Evolutionary conservation across 352 stramenopile species (phyloP), one percentile per base, ranked within the genome.

Genomic region (Pythium biforme): DNA sequence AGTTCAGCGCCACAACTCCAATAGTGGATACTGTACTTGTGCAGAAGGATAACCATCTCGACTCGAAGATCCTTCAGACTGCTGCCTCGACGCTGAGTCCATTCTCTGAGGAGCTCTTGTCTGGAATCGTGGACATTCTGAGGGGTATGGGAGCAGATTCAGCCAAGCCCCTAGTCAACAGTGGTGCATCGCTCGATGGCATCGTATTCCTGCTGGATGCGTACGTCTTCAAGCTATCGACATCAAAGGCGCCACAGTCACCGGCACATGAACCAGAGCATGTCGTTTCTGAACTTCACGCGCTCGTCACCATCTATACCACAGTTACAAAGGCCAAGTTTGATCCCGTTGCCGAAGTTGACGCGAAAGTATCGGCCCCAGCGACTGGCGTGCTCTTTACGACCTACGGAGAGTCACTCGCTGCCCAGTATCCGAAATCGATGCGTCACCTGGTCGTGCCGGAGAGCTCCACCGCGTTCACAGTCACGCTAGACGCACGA

Each of bases 331-430:
- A 43, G 6, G 15, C 37, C 37, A 43, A 43, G 37, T 43, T 43
- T n/a, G 17, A 43, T 43, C 37, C 14, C 4, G 37, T 14, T 4
- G 37, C n/a, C 37, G 37, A 43, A 20, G 37, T n/a, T n/a, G 9
- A 12, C 14, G 37, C 12, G 9, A 4, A 43, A 3, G 37, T 43
- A 14, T 43, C 37, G 17, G 37, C 37, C 37, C 37, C 37, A n/a
- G 37, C 15, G 4, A n/a, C 12, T 17, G 37, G 37, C 12, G 37
- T n/a, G n/a, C 8, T 43, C 11, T 68, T 70, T 25, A 70, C 56
- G 19, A 64, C 63, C 5, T 70, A 70, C 33, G 56, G 40, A 0
- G 63, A 70, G 27, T 29, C 56, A 4, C n/a, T 70, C 5, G 63
- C 41, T 31, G 40, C 43, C 3, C 64, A 71, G 20, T 71, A 66